phyloP scores from a whole-genome alignment of 805 yeast species.

The Metschnikowia amazonensis region DNA sequence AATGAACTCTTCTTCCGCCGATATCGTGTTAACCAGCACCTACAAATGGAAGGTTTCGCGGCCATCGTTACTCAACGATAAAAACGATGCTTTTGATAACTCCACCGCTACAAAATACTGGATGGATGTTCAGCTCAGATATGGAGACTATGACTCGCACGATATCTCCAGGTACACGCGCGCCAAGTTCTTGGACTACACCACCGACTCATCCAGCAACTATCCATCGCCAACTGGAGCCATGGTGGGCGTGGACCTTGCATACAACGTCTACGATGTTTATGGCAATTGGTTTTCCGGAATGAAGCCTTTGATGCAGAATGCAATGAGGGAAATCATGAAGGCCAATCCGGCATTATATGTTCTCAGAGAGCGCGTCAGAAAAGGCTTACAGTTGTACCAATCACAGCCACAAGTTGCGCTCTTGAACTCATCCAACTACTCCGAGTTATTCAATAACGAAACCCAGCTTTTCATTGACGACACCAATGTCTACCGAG shows the following conservation, averaged over 20 bases:
- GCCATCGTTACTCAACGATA: conserved; percentile 76
- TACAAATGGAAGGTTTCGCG: conserved; percentile 78
- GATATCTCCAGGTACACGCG: conserved; percentile 92
- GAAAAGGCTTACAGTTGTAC: conserved; percentile 90
- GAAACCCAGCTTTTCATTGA: conserved; percentile 86
- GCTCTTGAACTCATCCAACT: conserved; percentile 81
- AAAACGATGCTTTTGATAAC: conserved; percentile 60
- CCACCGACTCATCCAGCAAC: conserved; percentile 76
- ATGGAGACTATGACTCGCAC: conserved; percentile 97
- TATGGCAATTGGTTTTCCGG: conserved; percentile 99
- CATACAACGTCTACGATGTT: conserved; percentile 93
- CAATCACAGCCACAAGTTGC: conserved; percentile 94
- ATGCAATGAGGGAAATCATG: conserved; percentile 91
- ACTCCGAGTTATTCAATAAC: conserved; percentile 81
- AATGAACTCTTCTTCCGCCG: conserved; percentile 96
- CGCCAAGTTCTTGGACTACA: conserved; percentile 89
- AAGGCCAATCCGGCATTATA: conserved; percentile 90
- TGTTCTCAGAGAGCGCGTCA: conserved; percentile 86
- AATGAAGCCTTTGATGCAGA: conserved; percentile 80
- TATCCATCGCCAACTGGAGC: conserved; percentile 95
- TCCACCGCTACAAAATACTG: conserved; percentile 70
- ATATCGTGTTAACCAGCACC: conserved; percentile 69
- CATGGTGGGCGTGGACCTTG: conserved; percentile 85
- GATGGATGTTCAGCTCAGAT: conserved; percentile 92
- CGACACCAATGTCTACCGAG: conserved; percentile 92